Evolutionary conservation across 23 red algal species (phyloP).

Genomic region (Gracilariopsis chorda): DNA sequence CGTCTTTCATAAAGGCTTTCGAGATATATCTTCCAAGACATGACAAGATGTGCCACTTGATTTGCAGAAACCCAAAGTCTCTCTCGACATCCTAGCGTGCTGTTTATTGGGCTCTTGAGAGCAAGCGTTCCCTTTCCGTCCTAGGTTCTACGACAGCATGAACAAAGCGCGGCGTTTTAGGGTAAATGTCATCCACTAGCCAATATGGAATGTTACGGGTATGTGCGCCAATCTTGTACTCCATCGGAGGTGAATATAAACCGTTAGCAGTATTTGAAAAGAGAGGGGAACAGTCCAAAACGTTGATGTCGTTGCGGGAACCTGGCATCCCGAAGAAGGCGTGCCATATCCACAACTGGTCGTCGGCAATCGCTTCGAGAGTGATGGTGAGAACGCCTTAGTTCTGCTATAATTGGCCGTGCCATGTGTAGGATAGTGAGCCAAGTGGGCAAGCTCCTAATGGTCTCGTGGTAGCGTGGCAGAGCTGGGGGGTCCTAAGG

Average conservation of each 20-base stretch:
- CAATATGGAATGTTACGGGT: not conserved
- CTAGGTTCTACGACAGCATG: not conserved
- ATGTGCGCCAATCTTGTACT: not conserved
- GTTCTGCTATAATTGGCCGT: not conserved
- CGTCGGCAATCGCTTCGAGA: conserved; percentile 1
- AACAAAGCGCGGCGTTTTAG: not conserved
- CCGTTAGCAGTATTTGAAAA: not conserved
- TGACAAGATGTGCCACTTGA: not conserved
- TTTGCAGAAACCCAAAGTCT: not conserved
- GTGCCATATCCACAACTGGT: conserved; percentile 29
- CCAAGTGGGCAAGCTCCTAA: too few relatives aligned
- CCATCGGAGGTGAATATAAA: not conserved
- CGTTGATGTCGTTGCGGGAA: conserved; percentile 24
- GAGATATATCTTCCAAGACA: not conserved
- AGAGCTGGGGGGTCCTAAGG: too few relatives aligned
- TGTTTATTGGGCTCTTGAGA: not conserved
- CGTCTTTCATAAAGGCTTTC: not conserved
- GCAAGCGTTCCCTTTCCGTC: not conserved
- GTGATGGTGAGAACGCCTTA: not conserved
- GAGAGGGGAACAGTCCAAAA: not conserved
- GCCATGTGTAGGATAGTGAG: not conserved
- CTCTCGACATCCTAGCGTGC: not conserved
- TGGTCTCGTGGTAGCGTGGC: too few relatives aligned
- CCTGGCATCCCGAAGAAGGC: conserved; percentile 13
- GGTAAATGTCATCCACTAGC: not conserved